Evolutionary conservation across 805 yeast species (phyloP).

Genomic region (Wickerhamiella kurtzmanii): DNA sequence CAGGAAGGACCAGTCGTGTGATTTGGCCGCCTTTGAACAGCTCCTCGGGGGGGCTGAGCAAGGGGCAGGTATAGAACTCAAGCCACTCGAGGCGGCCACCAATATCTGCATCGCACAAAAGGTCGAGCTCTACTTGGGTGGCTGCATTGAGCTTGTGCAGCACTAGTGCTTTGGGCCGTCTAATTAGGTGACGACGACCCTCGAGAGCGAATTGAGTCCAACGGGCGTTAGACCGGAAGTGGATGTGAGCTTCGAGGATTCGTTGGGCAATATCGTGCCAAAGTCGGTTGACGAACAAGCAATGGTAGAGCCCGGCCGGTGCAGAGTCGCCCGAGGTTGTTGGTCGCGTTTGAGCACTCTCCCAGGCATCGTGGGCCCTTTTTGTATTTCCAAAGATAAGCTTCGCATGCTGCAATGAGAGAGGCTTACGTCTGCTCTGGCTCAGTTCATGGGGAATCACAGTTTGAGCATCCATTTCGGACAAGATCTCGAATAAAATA

Average conservation of each 20-base stretch:
- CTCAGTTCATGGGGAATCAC: conserved; percentile 47
- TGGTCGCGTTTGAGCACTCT: conserved; percentile 7
- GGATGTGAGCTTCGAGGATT: conserved; percentile 41
- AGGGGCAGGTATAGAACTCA: conserved; percentile 76
- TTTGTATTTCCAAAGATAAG: conserved; percentile 45
- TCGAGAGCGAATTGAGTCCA: conserved; percentile 32
- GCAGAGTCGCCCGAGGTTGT: conserved; percentile 8
- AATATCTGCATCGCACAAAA: conserved; percentile 29
- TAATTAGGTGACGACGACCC: conserved; percentile 12
- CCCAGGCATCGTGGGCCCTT: conserved; percentile 36
- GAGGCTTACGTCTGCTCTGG: conserved; percentile 53
- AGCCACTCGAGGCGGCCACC: conserved; percentile 48
- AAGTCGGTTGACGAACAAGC: conserved; percentile 53
- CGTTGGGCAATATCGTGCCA: conserved; percentile 48
- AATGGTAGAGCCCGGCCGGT: conserved; percentile 36
- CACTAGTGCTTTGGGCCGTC: conserved; percentile 34
- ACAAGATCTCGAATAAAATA: conserved; percentile 46
- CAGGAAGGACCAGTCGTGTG: conserved; percentile 49
- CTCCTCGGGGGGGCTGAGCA: conserved; percentile 39
- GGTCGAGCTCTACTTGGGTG: conserved; percentile 40
- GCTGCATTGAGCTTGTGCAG: conserved; percentile 51
- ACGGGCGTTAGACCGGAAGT: conserved; percentile 37
- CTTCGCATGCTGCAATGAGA: conserved; percentile 54
- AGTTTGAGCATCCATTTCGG: conserved; percentile 44
- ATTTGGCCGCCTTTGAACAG: conserved; percentile 34